Evolutionary conservation across 2,329 filamentous ascomycete genomes (phyloP).

Genomic region (Endoconidiophora laricicola): DNA sequence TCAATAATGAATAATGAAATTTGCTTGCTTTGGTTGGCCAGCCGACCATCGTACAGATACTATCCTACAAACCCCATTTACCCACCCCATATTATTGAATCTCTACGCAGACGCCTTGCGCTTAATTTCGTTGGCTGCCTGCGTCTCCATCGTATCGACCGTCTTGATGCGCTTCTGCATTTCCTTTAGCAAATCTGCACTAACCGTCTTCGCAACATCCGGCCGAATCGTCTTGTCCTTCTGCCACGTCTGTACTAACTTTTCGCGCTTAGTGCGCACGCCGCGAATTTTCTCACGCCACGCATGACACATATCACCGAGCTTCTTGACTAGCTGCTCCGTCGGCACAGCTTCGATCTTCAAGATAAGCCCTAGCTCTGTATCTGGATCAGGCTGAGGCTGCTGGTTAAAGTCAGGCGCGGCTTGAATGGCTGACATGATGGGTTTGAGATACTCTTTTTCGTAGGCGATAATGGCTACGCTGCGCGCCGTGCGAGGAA

Average conservation of each 20-base stretch:
- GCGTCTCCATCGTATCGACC: constrained; percentile 34
- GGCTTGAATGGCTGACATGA: constrained; percentile 37
- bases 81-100: not conserved
- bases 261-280: constrained; percentile 31
- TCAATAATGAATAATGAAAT: not conserved
- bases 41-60: not conserved
- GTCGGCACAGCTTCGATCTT: constrained; percentile 34
- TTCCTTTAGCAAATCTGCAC: constrained; percentile 30
- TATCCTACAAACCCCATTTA: not conserved
- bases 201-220: constrained; percentile 33
- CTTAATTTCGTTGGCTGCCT: constrained; percentile 26
- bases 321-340: constrained; percentile 28
- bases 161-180: constrained; percentile 37
- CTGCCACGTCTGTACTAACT: constrained; percentile 32
- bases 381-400: constrained; percentile 40
- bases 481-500: constrained; percentile 28
- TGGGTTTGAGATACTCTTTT: constrained; percentile 31
- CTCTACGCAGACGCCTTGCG: constrained; percentile 8
- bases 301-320: constrained; percentile 29
- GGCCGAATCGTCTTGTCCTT: constrained; percentile 27
- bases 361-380: constrained; percentile 41
- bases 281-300: constrained; percentile 35
- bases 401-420: constrained; percentile 42
- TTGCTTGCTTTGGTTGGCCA: no score
- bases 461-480: constrained; percentile 28